Base-by-base conservation (phyloP, 345 rosid genomes). In the Lumnitzera littorea region DNA sequence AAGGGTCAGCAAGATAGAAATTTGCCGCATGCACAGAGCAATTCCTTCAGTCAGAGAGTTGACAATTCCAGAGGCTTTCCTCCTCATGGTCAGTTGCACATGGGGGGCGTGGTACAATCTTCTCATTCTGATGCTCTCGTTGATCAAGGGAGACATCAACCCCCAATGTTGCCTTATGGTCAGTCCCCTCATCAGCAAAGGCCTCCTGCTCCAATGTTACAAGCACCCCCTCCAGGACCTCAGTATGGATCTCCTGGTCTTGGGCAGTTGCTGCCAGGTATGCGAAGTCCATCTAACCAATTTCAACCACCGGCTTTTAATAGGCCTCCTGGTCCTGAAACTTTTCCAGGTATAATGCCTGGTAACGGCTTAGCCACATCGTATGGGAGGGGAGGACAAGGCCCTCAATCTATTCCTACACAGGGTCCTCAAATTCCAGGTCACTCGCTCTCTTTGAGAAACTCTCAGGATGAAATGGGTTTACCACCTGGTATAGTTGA, bases 231-330 rank as follows among this genome's bases (percentile, higher is more conserved):
- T 65, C 75, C 62, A 17, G 81, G 83, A 65, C 67, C 69, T 23
- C 84, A 73, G 46, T 50, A 55, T 50, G 63, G 87, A 62, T 76
- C 76, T 56, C 69, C 68, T 23, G 80, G 72, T 46, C 67, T 78
- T 25, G 79, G 73, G 11, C 64, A 66, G 57, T 51, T 63, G 41
- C 60, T 57, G 48, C 53, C 59, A 23, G 64, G 70, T 20, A 75
- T 65, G 25, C 36, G 57, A 36, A 53, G 56, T 68, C 56, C 58
- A 43, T 58, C 68, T 25, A 71, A 67, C 20, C 50, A 58, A 58
- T 25, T 62, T 20, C 76, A 63, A 43, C 58, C 51, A 27, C 48
- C 69, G 52, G 17, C 46, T 41, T 54, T 67, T 55, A 70, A 67
- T 62, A 67, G 65, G n/a, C 54, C 80, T 36, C 24, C 67, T 50